Evolutionary conservation across 2,329 filamentous ascomycete genomes (phyloP), one percentile per base, ranked within the genome.

Genomic region (Paracoccidioides lutzii): DNA sequence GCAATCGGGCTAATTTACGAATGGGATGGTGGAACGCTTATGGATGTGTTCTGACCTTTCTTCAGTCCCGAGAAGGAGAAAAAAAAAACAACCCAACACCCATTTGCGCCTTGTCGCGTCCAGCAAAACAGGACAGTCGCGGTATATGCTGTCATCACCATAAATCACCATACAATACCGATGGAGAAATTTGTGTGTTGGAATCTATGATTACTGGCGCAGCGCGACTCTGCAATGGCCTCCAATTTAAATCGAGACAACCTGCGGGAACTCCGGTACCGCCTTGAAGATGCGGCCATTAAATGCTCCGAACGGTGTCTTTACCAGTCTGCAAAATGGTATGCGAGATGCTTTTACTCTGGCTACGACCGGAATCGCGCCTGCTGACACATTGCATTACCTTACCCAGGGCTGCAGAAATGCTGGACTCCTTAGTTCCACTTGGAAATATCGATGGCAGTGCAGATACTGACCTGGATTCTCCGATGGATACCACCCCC

Each of bases 251-350:
- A 66, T 1, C 66, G 69, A 41, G 70, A 72, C 2, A 67, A 66
- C 45, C 65, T 72, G 50, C 68, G 65, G 55, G 84, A 89, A 66
- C 76, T 94, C 58, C 82, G 85, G 65, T 79, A 78, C 41, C 82
- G 88, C 38, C 78, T 96, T 45, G 88, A 95, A 69, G 85, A 90
- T 65, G 89, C 91, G 35, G 85, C 93, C 3, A 79, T 93, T 30
- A 90, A 90, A 67, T 97, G 90, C 74, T 95, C 90, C 1, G 93
- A 98, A 69, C 79, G 93, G 69, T 95, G 93, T 70, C 80, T 98
- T 10, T 97, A 96, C 67, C 90, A 96, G 65, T 93, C 91, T 5
- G 85, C 93, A 33, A 97, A 97, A 82, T 98, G 93, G 93, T 95
- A 66, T 41, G 65, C 38, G 15, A 41, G 42, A 52, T 14, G 54